Evolutionary conservation across 306 rosid genomes (phyloP).

Genomic region (Fagus crenata): DNA sequence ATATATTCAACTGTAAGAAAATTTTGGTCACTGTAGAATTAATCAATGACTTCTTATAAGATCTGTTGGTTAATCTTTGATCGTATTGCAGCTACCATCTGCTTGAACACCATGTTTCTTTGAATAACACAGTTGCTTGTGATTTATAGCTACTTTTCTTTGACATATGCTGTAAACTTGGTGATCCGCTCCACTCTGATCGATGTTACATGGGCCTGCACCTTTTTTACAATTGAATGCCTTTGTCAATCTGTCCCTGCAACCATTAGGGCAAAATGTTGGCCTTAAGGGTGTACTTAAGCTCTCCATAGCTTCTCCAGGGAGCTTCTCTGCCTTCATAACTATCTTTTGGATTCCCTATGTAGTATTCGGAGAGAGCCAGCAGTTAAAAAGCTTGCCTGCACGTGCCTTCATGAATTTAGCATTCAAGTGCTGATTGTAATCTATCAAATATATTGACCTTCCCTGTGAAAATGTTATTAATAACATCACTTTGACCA

Average conservation of each 20-base stretch:
- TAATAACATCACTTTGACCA: no score
- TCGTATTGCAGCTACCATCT: background rate
- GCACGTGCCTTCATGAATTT: no score
- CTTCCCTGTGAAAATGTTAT: no score
- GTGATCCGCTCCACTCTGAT: background rate
- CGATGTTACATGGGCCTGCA: background rate
- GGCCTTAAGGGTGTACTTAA: no score
- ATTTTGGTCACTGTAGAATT: background rate
- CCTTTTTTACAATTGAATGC: background rate
- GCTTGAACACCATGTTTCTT: background rate
- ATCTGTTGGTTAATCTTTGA: background rate
- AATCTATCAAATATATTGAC: no score
- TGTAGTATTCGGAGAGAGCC: no score
- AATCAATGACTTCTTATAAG: background rate
- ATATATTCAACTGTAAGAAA: background rate
- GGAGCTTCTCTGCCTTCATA: no score
- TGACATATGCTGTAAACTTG: background rate
- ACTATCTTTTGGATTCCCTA: no score
- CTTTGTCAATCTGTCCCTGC: background rate
- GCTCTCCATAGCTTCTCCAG: no score
- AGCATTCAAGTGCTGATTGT: no score
- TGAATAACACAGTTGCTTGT: background rate
- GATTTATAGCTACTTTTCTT: background rate
- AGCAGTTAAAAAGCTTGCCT: no score
- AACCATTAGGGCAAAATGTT: no score